phyloP scores from a whole-genome alignment of 352 stramenopile genomes.

The Phytophthora agathidicida region DNA sequence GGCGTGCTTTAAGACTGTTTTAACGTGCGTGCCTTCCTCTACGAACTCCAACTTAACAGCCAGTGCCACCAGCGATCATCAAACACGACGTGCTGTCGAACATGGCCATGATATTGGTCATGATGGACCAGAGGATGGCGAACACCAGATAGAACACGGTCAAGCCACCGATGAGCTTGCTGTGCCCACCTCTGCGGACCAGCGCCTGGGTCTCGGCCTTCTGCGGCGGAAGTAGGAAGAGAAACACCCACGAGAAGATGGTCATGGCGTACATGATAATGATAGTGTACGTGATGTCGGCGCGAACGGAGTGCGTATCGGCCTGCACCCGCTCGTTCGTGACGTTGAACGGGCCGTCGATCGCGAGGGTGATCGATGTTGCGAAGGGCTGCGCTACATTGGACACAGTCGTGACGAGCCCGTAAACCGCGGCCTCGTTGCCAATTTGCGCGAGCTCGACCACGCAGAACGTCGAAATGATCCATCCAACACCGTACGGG shows the following conservation, averaged over 20 bases:
- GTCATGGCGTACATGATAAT: constrained; percentile 40
- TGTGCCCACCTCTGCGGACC: constrained; percentile 29
- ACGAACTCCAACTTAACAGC: too few relatives aligned
- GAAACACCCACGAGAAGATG: constrained; percentile 43
- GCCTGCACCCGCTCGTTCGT: constrained; percentile 30
- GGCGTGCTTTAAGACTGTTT: too few relatives aligned
- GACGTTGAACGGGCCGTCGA: constrained; percentile 28
- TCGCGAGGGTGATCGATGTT: constrained; percentile 22
- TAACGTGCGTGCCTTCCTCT: too few relatives aligned
- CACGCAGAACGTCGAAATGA: constrained; percentile 36
- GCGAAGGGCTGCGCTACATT: constrained; percentile 30
- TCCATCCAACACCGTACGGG: constrained; percentile 46
- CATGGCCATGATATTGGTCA: constrained; percentile 49
- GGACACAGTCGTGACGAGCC: constrained; percentile 23
- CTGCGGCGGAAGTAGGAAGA: constrained; percentile 37
- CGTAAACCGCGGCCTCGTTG: constrained; percentile 33
- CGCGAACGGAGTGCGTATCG: constrained; percentile 16
- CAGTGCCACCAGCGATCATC: constrained; percentile 40
- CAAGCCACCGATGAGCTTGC: constrained; percentile 29
- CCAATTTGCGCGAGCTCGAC: constrained; percentile 23
- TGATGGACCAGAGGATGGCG: constrained; percentile 31
- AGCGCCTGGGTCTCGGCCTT: constrained; percentile 41
- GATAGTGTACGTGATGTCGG: constrained; percentile 33
- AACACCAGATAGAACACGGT: constrained; percentile 37
- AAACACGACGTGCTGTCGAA: constrained; percentile 39